These are phyloP conservation scores for Mycena venus DNA, from an alignment of 768 basidiomycete genomes.

Conservation along the genomic window DNA sequence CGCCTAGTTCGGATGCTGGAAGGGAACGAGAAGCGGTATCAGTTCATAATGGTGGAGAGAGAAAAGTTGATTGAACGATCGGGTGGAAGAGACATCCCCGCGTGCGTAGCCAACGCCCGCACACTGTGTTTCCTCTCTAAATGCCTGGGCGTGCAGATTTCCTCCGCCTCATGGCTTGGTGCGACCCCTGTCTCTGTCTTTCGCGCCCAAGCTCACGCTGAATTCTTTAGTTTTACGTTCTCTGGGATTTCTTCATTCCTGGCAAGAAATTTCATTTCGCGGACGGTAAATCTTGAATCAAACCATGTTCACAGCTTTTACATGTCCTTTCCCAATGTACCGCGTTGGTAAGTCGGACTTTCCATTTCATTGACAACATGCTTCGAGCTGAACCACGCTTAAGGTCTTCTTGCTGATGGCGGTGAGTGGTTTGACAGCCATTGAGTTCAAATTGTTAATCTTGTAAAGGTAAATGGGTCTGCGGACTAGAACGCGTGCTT, in stretches of 20 bases:
- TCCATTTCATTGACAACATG: too few relatives aligned
- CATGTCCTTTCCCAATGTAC: slow-evolving; percentile 44
- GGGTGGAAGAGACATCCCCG: slow-evolving; percentile 17
- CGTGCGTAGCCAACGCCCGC: neutral
- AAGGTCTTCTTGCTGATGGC: neutral
- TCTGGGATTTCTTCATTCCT: slow-evolving; percentile 49
- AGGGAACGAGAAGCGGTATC: slow-evolving; percentile 27
- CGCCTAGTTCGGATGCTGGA: slow-evolving; percentile 20
- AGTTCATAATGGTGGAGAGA: slow-evolving; percentile 11
- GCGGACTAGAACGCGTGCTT: slow-evolving; percentile 59
- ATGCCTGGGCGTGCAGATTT: neutral
- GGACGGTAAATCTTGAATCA: too few relatives aligned
- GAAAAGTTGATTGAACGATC: slow-evolving; percentile 12
- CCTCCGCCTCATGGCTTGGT: slow-evolving; percentile 8
- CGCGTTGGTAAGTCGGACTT: slow-evolving; percentile 34
- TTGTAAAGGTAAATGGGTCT: slow-evolving; percentile 55
- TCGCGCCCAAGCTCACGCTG: neutral
- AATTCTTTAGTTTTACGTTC: slow-evolving; percentile 12
- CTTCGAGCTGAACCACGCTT: neutral
- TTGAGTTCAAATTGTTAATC: neutral
- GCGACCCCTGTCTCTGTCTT: neutral
- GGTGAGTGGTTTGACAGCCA: neutral
- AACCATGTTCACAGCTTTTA: too few relatives aligned
- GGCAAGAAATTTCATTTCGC: too few relatives aligned
- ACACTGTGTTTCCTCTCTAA: too few relatives aligned